Percentiles rank a stretch among this genome's conserved stretches.
Evolutionary conservation across 306 rosid species (phyloP).

Genomic region (Vigna mungo): DNA sequence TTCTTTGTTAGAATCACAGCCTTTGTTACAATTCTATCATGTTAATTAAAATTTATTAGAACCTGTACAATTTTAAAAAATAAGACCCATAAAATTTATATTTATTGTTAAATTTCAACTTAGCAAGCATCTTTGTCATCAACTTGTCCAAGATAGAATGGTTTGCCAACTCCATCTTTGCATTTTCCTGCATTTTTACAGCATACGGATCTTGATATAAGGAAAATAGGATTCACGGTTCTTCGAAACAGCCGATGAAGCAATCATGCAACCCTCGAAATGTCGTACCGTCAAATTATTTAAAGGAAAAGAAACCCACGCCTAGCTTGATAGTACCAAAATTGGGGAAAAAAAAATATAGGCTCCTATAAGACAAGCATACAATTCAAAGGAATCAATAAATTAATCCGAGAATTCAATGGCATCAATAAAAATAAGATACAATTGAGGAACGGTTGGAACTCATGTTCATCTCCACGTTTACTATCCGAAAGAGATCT

Average conservation of each 20-base stretch:
- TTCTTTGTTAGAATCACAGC: neutral
- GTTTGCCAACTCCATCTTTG: neutral
- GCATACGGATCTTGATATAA: neutral
- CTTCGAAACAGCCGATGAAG: neutral
- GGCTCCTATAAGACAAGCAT: neutral
- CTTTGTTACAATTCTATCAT: too few relatives aligned
- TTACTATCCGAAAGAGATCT: slow-evolving; percentile 38
- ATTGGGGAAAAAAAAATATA: neutral
- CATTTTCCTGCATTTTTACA: neutral
- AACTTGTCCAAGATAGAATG: neutral
- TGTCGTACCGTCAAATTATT: neutral
- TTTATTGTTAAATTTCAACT: neutral
- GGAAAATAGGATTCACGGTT: neutral
- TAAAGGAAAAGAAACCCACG: neutral
- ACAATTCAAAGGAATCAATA: slow-evolving; percentile 13
- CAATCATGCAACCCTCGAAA: neutral
- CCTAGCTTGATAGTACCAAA: slow-evolving; percentile 11
- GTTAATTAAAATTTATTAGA: too few relatives aligned
- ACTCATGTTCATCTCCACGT: slow-evolving; percentile 34
- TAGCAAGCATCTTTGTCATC: neutral
- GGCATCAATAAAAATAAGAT: slow-evolving; percentile 37
- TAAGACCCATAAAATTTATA: neutral
- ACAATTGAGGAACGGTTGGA: slow-evolving; percentile 17
- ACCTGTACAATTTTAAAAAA: neutral
- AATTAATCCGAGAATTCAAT: slow-evolving; percentile 23